Base-by-base conservation (phyloP, 345 rosid species). In the Syzygium aqueum region DNA sequence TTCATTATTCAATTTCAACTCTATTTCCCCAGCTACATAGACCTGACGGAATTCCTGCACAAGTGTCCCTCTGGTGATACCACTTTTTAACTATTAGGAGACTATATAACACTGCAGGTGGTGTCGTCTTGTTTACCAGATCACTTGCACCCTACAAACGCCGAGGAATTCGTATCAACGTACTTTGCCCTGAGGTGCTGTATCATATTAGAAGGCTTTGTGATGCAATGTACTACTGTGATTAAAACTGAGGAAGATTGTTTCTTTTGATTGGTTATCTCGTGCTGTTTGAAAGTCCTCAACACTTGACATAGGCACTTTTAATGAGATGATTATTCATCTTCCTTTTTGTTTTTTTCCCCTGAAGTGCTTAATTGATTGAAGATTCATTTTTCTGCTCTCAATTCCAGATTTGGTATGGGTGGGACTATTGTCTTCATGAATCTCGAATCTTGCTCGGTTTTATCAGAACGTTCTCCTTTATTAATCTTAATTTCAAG, bases 121-220 rank as follows among this genome's bases (percentile, higher is more conserved):
- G 99, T 53, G 97, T 97, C 88, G 89, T 95, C 63, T 88, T 97
- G 91, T 97, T 97, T 91, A 94, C 99, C 51, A 95, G 99, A 92
- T 93, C 99, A 85, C 92, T 97, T 85, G 91, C 85, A 27, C 90
- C 90, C 56, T 91, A 87, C 85, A 92, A 88, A 90, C 96, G 92
- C 59, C 89, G 87, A 88, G 99, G 99, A 86, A 96, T 97, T 84
- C 97, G 99, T 51, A 80, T 96, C 89, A 97, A 97, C 89, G 99
- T 93, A 84, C 98, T 97, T 91, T 97, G 99, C 92, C 99, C 99
- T n/a, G 99, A 97, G 98, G 99, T 95, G 87, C 85, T 43, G 80
- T 21, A 59, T 61, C 53, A n/a, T n/a, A 9, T 30, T 17, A 84
- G 85, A 84, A 17, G 43, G 21, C 30, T 84, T 84, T 84, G n/a